Base-by-base conservation (phyloP, 352 stramenopile genomes). In the Globisporangium echinulatum region DNA sequence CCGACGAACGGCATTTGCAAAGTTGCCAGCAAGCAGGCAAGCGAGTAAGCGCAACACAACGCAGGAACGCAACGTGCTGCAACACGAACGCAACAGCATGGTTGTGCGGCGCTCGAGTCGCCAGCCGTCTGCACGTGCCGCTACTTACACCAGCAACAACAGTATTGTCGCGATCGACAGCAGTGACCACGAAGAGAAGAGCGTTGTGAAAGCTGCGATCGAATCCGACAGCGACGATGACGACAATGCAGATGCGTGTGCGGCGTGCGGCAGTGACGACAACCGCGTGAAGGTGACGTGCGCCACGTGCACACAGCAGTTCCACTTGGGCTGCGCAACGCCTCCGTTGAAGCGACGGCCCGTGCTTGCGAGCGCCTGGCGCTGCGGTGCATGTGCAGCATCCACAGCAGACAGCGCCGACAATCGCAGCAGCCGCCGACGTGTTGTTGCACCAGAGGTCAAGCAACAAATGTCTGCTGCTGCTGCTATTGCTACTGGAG, bases 311-410 rank as follows among this genome's bases (percentile, higher is more conserved):
- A 37, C 58, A 3, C 61, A 64, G 36, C 43, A 61, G 11, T 88
- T 77, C 63, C 82, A 92, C 43, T 58, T 92, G 62, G 43, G 64
- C 11, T 92, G 82, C 61, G 67, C 78, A n/a, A 54, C 56, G 33
- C 82, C 82, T 52, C 69, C 74, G 44, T 62, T 87, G 46, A 72
- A 70, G 49, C 77, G 78, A 1, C 74, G 76, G 0, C 79, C 79
- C 8, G 60, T 58, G 54, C 50, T 71, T 42, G 67, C 51, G 15
- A 65, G 72, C 38, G 58, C 56, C 1, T 90, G 79, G 82, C 54
- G 64, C 37, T 91, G 82, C 52, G 19, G 54, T 8, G 43, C 50
- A 17, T 90, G 80, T 42, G 57, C 54, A 38, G 19, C 25, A 33
- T 33, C 25, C 15, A 48, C 38, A 39, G 55, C 25, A 51, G 8